Evolutionary conservation across 345 rosid genomes (phyloP), one percentile per base, ranked within the genome.

Genomic region (Trapa bicornis): DNA sequence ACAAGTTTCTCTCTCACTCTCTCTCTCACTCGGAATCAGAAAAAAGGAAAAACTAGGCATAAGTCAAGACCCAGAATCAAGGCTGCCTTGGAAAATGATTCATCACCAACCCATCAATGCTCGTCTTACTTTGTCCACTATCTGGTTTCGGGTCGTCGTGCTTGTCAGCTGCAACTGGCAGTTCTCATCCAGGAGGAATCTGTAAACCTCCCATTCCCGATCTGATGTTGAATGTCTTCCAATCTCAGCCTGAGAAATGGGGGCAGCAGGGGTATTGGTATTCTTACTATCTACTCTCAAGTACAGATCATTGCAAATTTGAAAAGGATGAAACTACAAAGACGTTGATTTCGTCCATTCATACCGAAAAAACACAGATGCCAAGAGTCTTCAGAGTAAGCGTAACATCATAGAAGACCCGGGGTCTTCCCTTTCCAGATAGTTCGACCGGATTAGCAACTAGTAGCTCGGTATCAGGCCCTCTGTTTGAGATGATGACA

Each of bases 361-460:
- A 75, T 80, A 89, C 98, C 73, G 86, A 89, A 84, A 92, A 92
- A 60, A 92, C 70, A 69, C 95, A 87, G 72, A 92, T 80, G 50
- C 88, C 91, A 63, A 86, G 87, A 54, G 76, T 67, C 81, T 92
- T 89, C 53, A 87, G 74, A 62, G 96, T 84, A 68, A 78, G 79
- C 8, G 96, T 92, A 43, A 87, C 85, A 61, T 92, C 95, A 65
- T 86, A 87, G 81, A 92, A 92, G 68, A 89, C 96, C 47, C 86
- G 79, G 1, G 98, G 98, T 64, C 98, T 83, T 75, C 96, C 96
- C 54, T 74, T 79, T 54, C 96, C 92, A 62, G 90, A 92, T 72
- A 85, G 71, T 77, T 92, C 96, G 47, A 87, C 98, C 41, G 96
- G 98, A 76, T 87, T 89, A 56, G 92, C 95, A 64, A 89, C 91